Base-by-base conservation (phyloP, 1,284 basidiomycete genomes). In the Fomitiporia mediterranea region DNA sequence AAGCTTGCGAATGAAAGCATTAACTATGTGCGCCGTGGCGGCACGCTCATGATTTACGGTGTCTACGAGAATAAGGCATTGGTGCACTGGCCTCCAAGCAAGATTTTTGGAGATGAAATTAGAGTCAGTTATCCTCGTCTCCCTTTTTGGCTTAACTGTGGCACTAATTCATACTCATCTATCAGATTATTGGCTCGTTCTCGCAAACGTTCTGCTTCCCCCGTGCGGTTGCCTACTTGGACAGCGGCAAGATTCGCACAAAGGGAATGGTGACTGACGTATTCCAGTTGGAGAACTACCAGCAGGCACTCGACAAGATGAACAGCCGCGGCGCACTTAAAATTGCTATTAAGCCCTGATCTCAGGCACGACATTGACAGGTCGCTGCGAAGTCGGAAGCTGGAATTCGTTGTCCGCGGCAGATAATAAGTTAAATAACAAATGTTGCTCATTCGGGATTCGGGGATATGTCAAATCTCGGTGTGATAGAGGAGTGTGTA, bases 91-190 rank as follows among this genome's bases (percentile, higher is more conserved):
- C 78, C 89, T 2, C 91, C 91, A 4, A 79, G 81, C 52, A 90
- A 85, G 74, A 94, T 94, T 63, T 94, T 94, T 67, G 78, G 81
- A 9, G 87, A 94, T 67, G 91, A 94, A 69, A 92, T 94, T 64
- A 81, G 73, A 66, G 89, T 87, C 55, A 37, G 77, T 69, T 17
- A 11, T 19, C 23, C 19, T 42, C 38, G 13, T 46, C 17, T 43
- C 8, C 27, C 44, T 46, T 6, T n/a, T 30, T 28, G n/a, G 6
- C 13, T 50, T 48, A 32, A 57, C 28, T 40, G 50, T 50, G 21
- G 13, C 9, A 21, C 40, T 25, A 2, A 19, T 48, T 25, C 11
- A 21, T 32, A 37, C 2, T 35, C n/a, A 56, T 5, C 40, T 25
- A 13, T 30, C 60, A 88, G 86, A 90, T 93, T 65, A 86, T 92